Evolutionary conservation across 768 basidiomycete genomes (phyloP).

Genomic region (Leucosporidium scottii): DNA sequence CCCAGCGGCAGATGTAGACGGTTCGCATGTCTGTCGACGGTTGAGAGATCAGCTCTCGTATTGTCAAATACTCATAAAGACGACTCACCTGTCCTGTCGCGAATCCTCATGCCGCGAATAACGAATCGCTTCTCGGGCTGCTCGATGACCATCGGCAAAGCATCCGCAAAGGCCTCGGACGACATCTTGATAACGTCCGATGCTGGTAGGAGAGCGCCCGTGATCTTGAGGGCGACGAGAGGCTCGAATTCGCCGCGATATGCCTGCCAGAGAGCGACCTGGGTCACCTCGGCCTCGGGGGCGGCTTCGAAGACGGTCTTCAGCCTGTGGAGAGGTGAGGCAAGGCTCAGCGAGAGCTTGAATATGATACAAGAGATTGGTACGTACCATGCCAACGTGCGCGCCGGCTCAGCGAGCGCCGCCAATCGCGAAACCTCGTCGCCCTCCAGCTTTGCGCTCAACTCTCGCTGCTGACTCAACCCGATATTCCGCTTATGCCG

Average conservation of each 20-base stretch:
- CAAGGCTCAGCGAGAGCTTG: not conserved
- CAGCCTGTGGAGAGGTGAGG: constrained; percentile 58
- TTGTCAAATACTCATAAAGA: not conserved
- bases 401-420: constrained; percentile 8
- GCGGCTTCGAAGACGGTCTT: constrained; percentile 73
- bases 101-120: constrained; percentile 73
- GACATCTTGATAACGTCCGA: constrained; percentile 94
- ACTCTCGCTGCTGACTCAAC: not conserved
- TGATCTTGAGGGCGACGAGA: constrained; percentile 44
- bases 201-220: constrained; percentile 55
- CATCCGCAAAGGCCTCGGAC: constrained; percentile 72
- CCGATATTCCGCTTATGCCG: constrained; percentile 3
- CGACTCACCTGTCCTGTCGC: constrained; percentile 40
- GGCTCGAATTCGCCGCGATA: constrained; percentile 77
- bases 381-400: constrained; percentile 39
- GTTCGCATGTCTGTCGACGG: not conserved
- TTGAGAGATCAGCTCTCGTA: not conserved
- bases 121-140: constrained; percentile 58
- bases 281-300: constrained; percentile 72
- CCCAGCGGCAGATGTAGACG: constrained; percentile 13
- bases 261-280: constrained; percentile 90
- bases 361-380: too few relatives aligned
- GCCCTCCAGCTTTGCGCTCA: not conserved
- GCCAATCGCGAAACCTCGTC: constrained; percentile 9
- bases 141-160: constrained; percentile 74